phyloP scores from a whole-genome alignment of 495 filamentous ascomycete species.

The Talaromyces proteolyticus region DNA sequence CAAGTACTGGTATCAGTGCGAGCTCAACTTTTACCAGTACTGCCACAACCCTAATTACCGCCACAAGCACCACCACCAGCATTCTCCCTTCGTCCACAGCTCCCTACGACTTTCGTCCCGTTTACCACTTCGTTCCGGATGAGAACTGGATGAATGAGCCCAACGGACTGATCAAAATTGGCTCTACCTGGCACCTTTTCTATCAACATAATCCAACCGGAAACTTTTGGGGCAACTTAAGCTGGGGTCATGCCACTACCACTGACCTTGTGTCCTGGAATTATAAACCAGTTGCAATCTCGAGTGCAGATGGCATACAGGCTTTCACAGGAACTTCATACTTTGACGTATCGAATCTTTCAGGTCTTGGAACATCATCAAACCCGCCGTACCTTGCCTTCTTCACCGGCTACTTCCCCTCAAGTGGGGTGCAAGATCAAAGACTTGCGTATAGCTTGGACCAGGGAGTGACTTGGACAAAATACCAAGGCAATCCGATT shows the following conservation, averaged over 20 bases:
- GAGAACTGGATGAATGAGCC: conserved; percentile 51
- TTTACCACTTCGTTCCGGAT: conserved; percentile 42
- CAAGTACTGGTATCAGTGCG: no score
- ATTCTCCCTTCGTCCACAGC: no score
- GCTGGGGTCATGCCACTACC: conserved; percentile 50
- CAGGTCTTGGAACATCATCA: conserved; percentile 22
- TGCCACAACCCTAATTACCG: no score
- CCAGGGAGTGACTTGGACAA: conserved; percentile 44
- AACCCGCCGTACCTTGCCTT: conserved; percentile 41
- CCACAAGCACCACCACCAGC: no score
- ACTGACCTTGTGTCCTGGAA: conserved; percentile 45
- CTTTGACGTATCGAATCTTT: conserved; percentile 45
- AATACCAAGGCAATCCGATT: conserved; percentile 43
- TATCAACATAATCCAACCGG: not conserved
- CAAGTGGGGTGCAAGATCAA: conserved; percentile 29
- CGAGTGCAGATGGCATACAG: conserved; percentile 28
- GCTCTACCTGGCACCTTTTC: conserved; percentile 4
- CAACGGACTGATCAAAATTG: conserved; percentile 53
- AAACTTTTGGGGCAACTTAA: conserved; percentile 43
- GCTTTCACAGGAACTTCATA: conserved; percentile 45
- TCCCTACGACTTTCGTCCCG: conserved; percentile 2
- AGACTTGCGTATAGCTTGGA: conserved; percentile 46
- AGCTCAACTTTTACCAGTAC: no score
- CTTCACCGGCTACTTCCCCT: conserved; percentile 37
- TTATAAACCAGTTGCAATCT: conserved; percentile 47